These are phyloP conservation scores for Aspergillus aculeatus DNA, from an alignment of 2,329 filamentous ascomycete species.

Conservation along the genomic window DNA sequence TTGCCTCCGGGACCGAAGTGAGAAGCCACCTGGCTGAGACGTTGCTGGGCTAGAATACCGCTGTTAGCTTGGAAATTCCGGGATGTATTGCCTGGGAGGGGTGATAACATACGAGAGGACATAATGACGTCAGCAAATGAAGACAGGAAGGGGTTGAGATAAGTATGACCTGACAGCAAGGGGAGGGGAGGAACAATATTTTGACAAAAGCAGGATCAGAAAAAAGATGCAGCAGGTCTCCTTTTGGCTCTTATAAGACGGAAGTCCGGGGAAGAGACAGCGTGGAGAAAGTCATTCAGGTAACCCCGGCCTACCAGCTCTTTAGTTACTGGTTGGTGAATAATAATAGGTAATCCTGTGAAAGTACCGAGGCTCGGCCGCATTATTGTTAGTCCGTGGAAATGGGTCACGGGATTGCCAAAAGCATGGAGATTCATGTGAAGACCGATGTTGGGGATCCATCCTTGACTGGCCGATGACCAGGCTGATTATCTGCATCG, in stretches of 20 bases:
- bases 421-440: constrained; percentile 22
- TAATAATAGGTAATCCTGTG: constrained; percentile 17
- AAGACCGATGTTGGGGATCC: constrained; percentile 9
- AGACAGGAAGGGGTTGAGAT: not conserved
- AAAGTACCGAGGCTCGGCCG: constrained; percentile 34
- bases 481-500: not conserved
- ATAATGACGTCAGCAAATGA: constrained; percentile 33
- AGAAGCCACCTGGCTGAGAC: constrained; percentile 58
- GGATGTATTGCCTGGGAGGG: not conserved
- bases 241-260: constrained; percentile 17
- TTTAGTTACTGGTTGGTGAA: constrained; percentile 13
- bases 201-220: constrained; percentile 1
- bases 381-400: constrained; percentile 26
- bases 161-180: not conserved
- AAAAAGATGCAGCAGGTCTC: constrained; percentile 3
- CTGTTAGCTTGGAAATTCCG: constrained; percentile 14
- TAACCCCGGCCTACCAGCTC: constrained; percentile 2
- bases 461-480: not conserved
- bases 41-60: constrained; percentile 51
- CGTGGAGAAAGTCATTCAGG: constrained; percentile 3
- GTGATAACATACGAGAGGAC: constrained; percentile 40
- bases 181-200: constrained; percentile 1
- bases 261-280: constrained; percentile 6
- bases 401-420: constrained; percentile 26
- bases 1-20: constrained; percentile 50